These are phyloP conservation scores for Leucaena leucocephala DNA, from an alignment of 306 rosid genomes.

Conservation along the genomic window DNA sequence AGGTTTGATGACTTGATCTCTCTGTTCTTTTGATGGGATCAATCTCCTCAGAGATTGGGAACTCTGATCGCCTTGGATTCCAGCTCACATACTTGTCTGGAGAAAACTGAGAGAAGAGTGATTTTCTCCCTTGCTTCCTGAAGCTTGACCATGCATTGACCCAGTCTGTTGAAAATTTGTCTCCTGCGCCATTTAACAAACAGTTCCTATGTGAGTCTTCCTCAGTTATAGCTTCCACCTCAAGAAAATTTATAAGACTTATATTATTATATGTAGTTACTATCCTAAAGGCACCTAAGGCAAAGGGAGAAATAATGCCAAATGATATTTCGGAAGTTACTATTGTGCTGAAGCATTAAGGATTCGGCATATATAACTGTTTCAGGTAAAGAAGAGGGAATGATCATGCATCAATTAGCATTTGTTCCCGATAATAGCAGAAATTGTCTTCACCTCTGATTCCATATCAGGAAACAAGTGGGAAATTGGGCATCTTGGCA, in stretches of 20 bases:
- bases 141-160: constrained; percentile 92
- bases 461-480: too few species aligned
- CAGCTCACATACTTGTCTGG: constrained; percentile 88
- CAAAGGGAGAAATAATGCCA: not conserved
- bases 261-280: not conserved
- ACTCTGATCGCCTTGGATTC: constrained; percentile 74
- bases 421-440: not conserved
- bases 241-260: not conserved
- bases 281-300: not conserved
- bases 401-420: not conserved
- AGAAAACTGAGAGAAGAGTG: constrained; percentile 62
- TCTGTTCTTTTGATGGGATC: constrained; percentile 92
- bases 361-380: not conserved
- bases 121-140: constrained; percentile 71
- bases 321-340: not conserved
- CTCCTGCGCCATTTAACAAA: constrained; percentile 50
- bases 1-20: constrained; percentile 90
- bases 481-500: not conserved
- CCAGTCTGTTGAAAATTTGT: constrained; percentile 82
- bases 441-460: not conserved
- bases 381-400: not conserved
- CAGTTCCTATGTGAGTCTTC: constrained; percentile 3
- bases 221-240: not conserved
- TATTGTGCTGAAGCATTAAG: not conserved
- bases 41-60: constrained; percentile 81